Conservation (phyloP, 352 stramenopile species). For the Phytophthora ramorum region DNA sequence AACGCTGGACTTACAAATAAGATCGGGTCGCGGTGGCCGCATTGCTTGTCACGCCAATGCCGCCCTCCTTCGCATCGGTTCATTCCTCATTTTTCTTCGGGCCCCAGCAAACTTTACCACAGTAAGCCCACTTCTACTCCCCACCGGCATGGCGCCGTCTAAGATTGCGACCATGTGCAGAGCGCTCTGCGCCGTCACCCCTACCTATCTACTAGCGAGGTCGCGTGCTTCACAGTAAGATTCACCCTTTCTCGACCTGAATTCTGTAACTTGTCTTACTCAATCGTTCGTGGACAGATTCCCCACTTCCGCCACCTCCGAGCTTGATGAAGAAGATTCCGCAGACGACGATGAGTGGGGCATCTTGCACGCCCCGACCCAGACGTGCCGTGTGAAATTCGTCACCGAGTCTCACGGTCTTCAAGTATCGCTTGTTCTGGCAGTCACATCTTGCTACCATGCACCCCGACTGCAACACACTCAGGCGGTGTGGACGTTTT, state of each 20-base stretch:
- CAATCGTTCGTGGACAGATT: constrained; percentile 6
- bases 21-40: neutral
- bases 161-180: constrained; percentile 17
- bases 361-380: constrained; percentile 2
- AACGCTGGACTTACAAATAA: constrained; percentile 1
- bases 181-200: constrained; percentile 1
- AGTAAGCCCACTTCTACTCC: neutral
- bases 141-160: neutral
- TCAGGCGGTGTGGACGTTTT: constrained; percentile 23
- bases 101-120: neutral
- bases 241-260: neutral
- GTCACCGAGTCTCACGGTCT: constrained; percentile 8
- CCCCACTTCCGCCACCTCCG: neutral
- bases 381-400: constrained; percentile 6
- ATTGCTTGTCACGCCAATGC: neutral
- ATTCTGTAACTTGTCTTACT: neutral
- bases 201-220: neutral
- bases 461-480: constrained; percentile 7
- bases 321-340: neutral
- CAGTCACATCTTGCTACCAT: neutral
- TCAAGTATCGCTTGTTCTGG: constrained; percentile 10
- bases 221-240: constrained; percentile 3
- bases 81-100: neutral
- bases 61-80: neutral
- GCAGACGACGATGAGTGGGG: constrained; percentile 15